Base-by-base conservation (phyloP, 2,329 filamentous ascomycete genomes). In the Rugonectria rugulosa region DNA sequence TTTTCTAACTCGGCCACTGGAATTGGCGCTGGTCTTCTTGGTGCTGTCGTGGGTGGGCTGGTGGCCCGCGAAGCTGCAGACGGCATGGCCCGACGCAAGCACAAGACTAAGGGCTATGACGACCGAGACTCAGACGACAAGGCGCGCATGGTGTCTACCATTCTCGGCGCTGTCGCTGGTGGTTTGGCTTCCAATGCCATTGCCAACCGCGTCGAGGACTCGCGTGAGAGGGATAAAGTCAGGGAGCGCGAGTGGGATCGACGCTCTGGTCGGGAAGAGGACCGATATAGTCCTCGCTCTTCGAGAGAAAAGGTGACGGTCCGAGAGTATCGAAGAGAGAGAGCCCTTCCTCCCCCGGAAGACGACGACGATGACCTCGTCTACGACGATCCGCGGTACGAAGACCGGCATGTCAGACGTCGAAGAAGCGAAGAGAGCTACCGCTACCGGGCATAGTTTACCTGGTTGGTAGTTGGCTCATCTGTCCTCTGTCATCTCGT, bases 121-220 rank as follows among this genome's bases (percentile, higher is more conserved):
- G 66, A 58, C 23, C 57, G 66, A 7, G 59, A 61, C 41, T 54
- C 62, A 4, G 64, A 71, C 26, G 68, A 71, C 41, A 71, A 70
- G n/a, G 68, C 68, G 27, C 69, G 69, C 24, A 65, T 70, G n/a
- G 67, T 83, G 14, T 78, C 79, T 4, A 83, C 82, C 9, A 70
- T 84, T 9, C 73, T 84, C 4, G 82, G 82, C 2, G 82, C 81
- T 2, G 79, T 82, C 4, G 81, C 82, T 1, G 82, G 81, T 3
- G 82, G 81, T 4, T 72, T 85, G 9, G 81, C 81, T 5, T 82
- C 81, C 11, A 85, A 82, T 48, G 79, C 77, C 12, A 65, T 82
- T 29, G 76, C 79, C 59, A 78, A 75, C 59, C 72, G 72, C 40
- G 66, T 81, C 10, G 78, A 80, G 62, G 67, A 69, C 45, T 70